Evolutionary conservation across 179 eudicot genomes (phyloP).

Genomic region (Carnegiea gigantea): DNA sequence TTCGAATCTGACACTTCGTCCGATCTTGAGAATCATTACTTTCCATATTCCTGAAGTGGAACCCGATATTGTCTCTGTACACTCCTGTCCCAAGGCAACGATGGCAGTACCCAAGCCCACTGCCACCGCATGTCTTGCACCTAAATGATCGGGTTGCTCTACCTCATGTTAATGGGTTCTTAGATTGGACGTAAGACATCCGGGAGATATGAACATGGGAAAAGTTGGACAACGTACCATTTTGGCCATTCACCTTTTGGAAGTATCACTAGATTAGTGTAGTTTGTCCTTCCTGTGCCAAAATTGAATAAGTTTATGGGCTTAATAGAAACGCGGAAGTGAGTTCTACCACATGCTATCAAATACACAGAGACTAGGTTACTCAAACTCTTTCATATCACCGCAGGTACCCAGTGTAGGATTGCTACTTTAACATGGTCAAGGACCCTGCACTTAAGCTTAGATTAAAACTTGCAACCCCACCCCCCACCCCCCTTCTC

Average conservation of each 20-base stretch:
- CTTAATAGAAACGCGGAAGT: background rate
- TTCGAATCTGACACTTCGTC: conserved; percentile 13
- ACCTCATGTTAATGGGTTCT: background rate
- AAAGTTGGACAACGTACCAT: conserved; percentile 55
- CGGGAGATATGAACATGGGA: background rate
- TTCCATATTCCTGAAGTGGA: conserved; percentile 67
- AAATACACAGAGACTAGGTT: background rate
- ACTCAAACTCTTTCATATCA: too few species aligned
- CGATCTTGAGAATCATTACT: conserved; percentile 18
- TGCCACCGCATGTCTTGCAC: conserved; percentile 87
- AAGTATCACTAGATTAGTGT: conserved; percentile 56
- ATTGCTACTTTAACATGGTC: too few species aligned
- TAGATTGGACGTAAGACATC: background rate
- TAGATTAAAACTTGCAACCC: too few species aligned
- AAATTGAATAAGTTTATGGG: background rate
- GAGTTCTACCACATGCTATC: background rate
- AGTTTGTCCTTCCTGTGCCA: conserved; percentile 66
- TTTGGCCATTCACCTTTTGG: conserved; percentile 94
- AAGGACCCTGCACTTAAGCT: too few species aligned
- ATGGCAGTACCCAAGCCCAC: conserved; percentile 72
- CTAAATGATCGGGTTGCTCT: conserved; percentile 29
- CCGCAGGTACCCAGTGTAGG: too few species aligned
- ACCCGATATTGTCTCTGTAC: conserved; percentile 67
- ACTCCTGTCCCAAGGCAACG: conserved; percentile 91
- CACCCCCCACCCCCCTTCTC: too few species aligned